Evolutionary conservation across 2,329 filamentous ascomycete species (phyloP).

Genomic region (Celoporthe dispersa): DNA sequence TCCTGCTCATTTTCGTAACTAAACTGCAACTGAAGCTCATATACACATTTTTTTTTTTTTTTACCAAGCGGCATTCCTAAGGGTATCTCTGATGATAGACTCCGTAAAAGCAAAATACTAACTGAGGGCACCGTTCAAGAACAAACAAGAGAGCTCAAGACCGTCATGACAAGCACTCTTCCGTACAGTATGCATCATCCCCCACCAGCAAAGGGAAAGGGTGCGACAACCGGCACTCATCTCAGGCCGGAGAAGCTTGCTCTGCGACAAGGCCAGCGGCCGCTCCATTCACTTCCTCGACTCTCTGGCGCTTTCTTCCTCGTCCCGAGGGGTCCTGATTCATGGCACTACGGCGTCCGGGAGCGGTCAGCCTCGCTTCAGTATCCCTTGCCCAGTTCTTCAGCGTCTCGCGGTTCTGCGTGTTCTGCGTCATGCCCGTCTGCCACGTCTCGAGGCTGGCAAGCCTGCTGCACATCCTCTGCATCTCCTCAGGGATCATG

Average conservation of each 20-base stretch:
- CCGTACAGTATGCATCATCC: not conserved
- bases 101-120: not conserved
- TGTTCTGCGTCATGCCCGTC: constrained; percentile 1
- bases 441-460: constrained; percentile 13
- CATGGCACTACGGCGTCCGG: constrained; percentile 4
- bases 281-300: constrained; percentile 15
- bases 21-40: too few species aligned
- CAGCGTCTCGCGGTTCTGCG: not conserved
- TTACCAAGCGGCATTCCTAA: not conserved
- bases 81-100: constrained; percentile 24
- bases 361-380: not conserved
- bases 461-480: constrained; percentile 21
- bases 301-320: constrained; percentile 17
- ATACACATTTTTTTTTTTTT: too few species aligned
- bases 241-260: not conserved
- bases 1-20: not conserved
- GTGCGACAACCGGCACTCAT: not conserved
- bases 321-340: constrained; percentile 1
- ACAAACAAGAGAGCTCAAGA: not conserved
- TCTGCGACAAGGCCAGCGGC: constrained; percentile 10
- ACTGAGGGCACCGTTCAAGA: not conserved
- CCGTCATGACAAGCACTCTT: not conserved
- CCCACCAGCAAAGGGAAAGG: not conserved
- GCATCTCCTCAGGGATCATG: constrained; percentile 16
- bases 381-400: constrained; percentile 2